These are phyloP conservation scores for Globisporangium carolinianum DNA, from an alignment of 352 stramenopile genomes.

Conservation along the genomic window DNA sequence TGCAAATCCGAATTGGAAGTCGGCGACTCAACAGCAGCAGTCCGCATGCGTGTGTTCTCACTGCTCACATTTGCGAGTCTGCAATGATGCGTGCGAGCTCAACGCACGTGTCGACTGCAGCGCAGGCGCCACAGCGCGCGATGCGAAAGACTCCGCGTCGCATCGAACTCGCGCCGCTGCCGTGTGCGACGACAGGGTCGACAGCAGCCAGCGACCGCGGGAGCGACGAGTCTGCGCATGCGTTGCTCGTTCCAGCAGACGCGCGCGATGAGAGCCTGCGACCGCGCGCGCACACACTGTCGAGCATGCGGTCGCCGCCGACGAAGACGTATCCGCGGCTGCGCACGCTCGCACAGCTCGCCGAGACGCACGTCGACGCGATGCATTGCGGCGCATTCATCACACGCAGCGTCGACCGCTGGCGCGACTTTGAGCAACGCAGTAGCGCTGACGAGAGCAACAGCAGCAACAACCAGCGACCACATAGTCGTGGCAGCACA, in stretches of 20 bases:
- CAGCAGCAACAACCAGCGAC: conserved; percentile 3
- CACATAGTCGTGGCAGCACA: background rate
- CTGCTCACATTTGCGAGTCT: no score
- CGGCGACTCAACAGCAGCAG: no score
- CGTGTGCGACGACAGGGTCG: background rate
- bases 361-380: conserved; percentile 23
- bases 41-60: no score
- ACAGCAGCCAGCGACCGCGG: background rate
- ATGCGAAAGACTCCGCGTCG: background rate
- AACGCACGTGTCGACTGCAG: no score
- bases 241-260: background rate
- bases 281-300: background rate
- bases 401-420: conserved; percentile 31
- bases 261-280: background rate
- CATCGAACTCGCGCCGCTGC: conserved; percentile 9
- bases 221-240: background rate
- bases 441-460: background rate
- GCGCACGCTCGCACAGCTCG: conserved; percentile 40
- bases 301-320: background rate
- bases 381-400: conserved; percentile 43
- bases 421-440: conserved; percentile 18
- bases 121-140: background rate
- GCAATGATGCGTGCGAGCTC: no score
- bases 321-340: conserved; percentile 20
- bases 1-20: no score